Base-by-base conservation (phyloP, 2,329 filamentous ascomycete genomes). In the Xylariaceae sp. region DNA sequence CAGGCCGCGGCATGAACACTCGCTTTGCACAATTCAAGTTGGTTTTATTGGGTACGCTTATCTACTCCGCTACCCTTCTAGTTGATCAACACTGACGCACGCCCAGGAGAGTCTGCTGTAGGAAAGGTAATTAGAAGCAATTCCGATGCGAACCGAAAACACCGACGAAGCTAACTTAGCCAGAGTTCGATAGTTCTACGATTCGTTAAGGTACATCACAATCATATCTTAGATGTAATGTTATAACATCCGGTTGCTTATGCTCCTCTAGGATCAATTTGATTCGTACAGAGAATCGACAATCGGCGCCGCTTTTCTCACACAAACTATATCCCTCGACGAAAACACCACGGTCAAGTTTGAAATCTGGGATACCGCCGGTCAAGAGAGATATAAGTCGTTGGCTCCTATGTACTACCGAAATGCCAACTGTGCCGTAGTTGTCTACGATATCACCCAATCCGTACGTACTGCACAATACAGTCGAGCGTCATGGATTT, bases 11-110 rank as follows among this genome's bases (percentile, higher is more conserved):
- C 73, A 78, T 82, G 83, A 86, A 88, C 87, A 86, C 90, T 78
- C 88, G 94, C 72, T 98, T 99, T 78, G 94, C 95, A 71, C 95
- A 99, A 84, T 99, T 99, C 82, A 99, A 99, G 84, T 86, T 99
- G 70, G 95, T 99, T 66, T 83, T 99, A 73, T 84, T 99, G 65
- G 95, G 95, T 98, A 85, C 67, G 89, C 36, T 49, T 48, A 47
- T 54, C 56, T 52, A 21, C 34, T 52, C 53, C 46, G 36, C 43
- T 43, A 52, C 36, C 28, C 24, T 9, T 39, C 12, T 43, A 12
- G 4, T 45, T 24, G n/a, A 31, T 23, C 21, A 9, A 43, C 28
- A 41, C 62, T 64, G 41, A 64, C 53, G 21, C 24, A 58, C 41
- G 24, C 63, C 47, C 74, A 98, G 94, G 95, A 76, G 95, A 99